Evolutionary conservation across 768 basidiomycete species (phyloP), one percentile per base, ranked within the genome.

Genomic region (Pholiota molesta): DNA sequence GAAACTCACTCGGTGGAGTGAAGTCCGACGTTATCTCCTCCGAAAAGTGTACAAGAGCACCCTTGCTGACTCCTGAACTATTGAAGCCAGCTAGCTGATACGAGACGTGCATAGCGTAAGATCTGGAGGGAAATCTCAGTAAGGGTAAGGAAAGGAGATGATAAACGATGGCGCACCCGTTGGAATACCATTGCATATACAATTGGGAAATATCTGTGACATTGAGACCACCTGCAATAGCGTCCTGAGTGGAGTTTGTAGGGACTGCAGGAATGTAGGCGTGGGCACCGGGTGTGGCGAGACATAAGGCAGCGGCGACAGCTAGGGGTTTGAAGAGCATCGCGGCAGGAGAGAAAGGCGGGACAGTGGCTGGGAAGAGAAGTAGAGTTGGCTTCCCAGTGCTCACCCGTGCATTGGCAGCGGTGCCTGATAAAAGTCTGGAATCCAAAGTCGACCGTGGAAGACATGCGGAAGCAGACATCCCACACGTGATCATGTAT

Each of bases 1-100:
- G 13, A 33, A 21, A 70, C 79, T 72, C 60, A 81, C 79, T 78
- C 54, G 86, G 75, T 77, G 86, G 83, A 45, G 79, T 83, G 31
- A 75, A 71, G 60, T 81, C 78, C 28, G 74, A 77, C 11, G 80
- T 78, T 57, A 74, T 76, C 28, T 80, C 78, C 70, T 95, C 95
- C 0, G 87, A 83, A 68, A 97, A 96, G 72, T 92, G 92, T 31
- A 96, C 86, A 40, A 97, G 73, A 14, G 88, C 90, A 19, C 95
- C 95, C 89, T 86, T 81, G 72, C 77, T 85, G 28, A 85, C 74
- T 8, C 86, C 86, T 21, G 65, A 71, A 63, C 82, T 83, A 26
- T 72, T 74, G 60, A 77, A 72, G 40, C 84, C 84, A 1, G 79
- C 84, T 2, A 89, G 76, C 71, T 88, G 86, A 67, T 83, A 88